Base-by-base conservation (phyloP, 169 alveolate species). In the Babesia ovata region DNA sequence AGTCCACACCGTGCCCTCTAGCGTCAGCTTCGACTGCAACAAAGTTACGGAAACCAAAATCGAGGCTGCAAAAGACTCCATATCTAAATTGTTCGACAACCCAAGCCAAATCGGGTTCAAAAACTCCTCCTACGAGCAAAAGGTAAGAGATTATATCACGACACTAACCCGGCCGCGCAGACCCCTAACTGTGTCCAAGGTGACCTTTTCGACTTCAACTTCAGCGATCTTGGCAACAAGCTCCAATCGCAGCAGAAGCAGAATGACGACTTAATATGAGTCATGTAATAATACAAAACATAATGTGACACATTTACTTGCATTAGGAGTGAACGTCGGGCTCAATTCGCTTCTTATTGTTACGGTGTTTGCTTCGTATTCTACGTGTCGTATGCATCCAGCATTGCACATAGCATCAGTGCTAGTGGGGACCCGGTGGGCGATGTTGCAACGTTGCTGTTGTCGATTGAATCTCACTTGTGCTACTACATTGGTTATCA, bases 31-130 rank as follows among this genome's bases (percentile, higher is more conserved):
- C 29, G 81, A 58, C 9, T 2, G 48, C 13, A 13, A 49, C 50
- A 71, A 59, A 21, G 24, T 73, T 39, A 28, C 75, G 33, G 91
- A 90, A 39, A 89, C 94, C 46, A 81, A 86, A 65, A 87, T 90
- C 14, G 91, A 90, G 50, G 94, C 94, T 7, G 92, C 94, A 29
- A 90, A 90, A 56, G 79, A 85, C 63, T 81, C 86, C 19, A 90
- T 90, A 28, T 89, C 94, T 19, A 66, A 76, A 72, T 84, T 90
- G 39, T 90, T 86, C 78, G 84, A 88, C 11, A 90, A 79, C 70
- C 85, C 92, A 19, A 58, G 75, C 48, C 88, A 90, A 45, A 74
- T 83, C 33, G 90, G 90, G 0, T 83, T 83, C 60, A 73, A 65
- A 36, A 58, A 46, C 26, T 60, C 78, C 13, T 75, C 86, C n/a